Percentiles rank a stretch among this genome's conserved stretches.
phyloP scores from a whole-genome alignment of 2,329 filamentous ascomycete genomes.

The Didymella segeticola region DNA sequence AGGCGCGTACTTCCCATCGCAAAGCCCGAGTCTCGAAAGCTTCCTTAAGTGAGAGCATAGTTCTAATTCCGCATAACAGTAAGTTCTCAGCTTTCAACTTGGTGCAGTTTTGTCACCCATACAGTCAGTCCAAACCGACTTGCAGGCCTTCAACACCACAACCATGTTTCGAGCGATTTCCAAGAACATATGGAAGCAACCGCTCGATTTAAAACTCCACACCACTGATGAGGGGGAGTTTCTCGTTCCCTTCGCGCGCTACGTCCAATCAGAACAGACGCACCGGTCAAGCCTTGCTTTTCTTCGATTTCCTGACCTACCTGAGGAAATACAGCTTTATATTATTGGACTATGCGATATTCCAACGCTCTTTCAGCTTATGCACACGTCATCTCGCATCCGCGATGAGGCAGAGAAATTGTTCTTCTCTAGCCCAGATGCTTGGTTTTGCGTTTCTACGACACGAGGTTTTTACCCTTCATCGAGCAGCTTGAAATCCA shows the following conservation, averaged over 20 bases:
- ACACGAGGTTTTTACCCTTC: background rate
- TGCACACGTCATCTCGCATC: slow-evolving; percentile 18
- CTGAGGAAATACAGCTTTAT: slow-evolving; percentile 18
- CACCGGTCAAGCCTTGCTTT: background rate
- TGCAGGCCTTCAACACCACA: too few species aligned
- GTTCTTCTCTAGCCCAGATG: slow-evolving; percentile 15
- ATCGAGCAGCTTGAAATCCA: slow-evolving; percentile 8
- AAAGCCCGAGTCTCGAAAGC: too few species aligned
- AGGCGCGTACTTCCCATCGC: too few species aligned
- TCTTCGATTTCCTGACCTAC: slow-evolving; percentile 4
- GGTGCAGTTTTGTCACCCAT: too few species aligned
- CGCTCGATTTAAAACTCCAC: slow-evolving; percentile 1
- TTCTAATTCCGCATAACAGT: too few species aligned
- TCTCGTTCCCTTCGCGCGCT: slow-evolving; percentile 3
- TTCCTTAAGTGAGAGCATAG: too few species aligned
- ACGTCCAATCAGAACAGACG: background rate
- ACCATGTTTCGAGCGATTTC: slow-evolving; percentile 4
- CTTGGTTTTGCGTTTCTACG: slow-evolving; percentile 10
- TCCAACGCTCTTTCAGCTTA: slow-evolving; percentile 25
- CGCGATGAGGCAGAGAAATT: slow-evolving; percentile 17
- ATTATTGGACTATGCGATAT: slow-evolving; percentile 17
- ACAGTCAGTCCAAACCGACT: too few species aligned
- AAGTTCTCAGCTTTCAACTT: too few species aligned
- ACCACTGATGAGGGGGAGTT: slow-evolving; percentile 4
- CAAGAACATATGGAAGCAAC: background rate